A percentile compares a stretch with the other conserved stretches of the same genome.
These are phyloP conservation scores for Aspergillus ellipticus DNA, from an alignment of 495 filamentous ascomycete species.

Conservation along the genomic window DNA sequence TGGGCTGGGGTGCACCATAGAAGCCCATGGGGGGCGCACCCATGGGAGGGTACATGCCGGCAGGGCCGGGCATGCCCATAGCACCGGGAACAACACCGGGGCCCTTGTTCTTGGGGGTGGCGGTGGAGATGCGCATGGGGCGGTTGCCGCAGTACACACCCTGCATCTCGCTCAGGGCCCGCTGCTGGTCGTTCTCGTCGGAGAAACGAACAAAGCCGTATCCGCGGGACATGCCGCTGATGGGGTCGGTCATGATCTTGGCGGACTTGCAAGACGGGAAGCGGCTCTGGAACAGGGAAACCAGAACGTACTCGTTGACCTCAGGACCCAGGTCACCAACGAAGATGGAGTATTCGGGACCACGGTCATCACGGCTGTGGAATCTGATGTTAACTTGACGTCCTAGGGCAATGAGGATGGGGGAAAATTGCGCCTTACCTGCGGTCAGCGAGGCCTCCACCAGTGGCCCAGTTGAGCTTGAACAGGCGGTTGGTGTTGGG, in stretches of 20 bases:
- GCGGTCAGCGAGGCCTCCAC: slow-evolving; percentile 90
- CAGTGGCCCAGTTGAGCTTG: slow-evolving; percentile 99
- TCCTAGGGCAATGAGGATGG: not conserved
- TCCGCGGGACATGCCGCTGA: slow-evolving; percentile 93
- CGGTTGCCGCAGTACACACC: slow-evolving; percentile 98
- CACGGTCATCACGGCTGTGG: slow-evolving; percentile 81
- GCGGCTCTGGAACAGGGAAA: slow-evolving; percentile 92
- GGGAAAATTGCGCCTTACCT: slow-evolving; percentile 51
- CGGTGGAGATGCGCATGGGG: slow-evolving; percentile 97
- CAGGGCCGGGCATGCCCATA: slow-evolving; percentile 52
- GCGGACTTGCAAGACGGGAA: slow-evolving; percentile 98
- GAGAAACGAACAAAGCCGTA: slow-evolving; percentile 98
- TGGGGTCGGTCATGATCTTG: slow-evolving; percentile 99
- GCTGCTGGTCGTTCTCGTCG: slow-evolving; percentile 91
- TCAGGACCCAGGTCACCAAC: slow-evolving; percentile 97
- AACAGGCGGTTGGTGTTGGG: slow-evolving; percentile 93
- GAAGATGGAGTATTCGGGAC: slow-evolving; percentile 95
- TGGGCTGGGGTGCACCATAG: slow-evolving; percentile 84
- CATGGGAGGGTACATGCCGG: slow-evolving; percentile 61
- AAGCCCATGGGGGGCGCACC: slow-evolving; percentile 75
- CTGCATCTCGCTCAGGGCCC: slow-evolving; percentile 95
- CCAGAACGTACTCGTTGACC: slow-evolving; percentile 97
- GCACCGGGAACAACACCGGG: slow-evolving; percentile 56
- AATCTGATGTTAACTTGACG: not conserved
- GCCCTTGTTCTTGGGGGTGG: slow-evolving; percentile 93